These are phyloP conservation scores for Mycena galopus DNA, from an alignment of 768 basidiomycete genomes.

Conservation along the genomic window DNA sequence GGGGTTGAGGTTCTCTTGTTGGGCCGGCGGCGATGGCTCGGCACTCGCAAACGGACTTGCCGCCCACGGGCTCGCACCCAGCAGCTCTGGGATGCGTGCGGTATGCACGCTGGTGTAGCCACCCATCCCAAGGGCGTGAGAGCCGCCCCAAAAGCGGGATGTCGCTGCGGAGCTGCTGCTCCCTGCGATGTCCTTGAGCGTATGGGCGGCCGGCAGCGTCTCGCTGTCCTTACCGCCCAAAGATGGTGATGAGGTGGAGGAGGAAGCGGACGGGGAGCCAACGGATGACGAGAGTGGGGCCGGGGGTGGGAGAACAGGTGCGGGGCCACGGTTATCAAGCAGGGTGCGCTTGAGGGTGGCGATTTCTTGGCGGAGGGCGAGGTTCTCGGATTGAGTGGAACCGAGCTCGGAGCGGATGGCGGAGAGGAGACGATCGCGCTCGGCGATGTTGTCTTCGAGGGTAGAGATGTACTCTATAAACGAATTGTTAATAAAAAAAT, in stretches of 20 bases:
- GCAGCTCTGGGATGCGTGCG: slow-evolving; percentile 81
- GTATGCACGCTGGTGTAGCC: slow-evolving; percentile 90
- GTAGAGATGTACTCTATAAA: slow-evolving; percentile 90
- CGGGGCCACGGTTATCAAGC: slow-evolving; percentile 71
- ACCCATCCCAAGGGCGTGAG: slow-evolving; percentile 58
- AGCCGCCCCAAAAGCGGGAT: slow-evolving; percentile 87
- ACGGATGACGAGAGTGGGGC: slow-evolving; percentile 23
- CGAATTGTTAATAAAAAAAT: slow-evolving; percentile 27
- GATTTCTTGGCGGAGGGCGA: slow-evolving; percentile 85
- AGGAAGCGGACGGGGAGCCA: slow-evolving; percentile 30
- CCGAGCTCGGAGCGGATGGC: slow-evolving; percentile 89
- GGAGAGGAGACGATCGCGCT: slow-evolving; percentile 91
- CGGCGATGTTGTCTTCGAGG: slow-evolving; percentile 93
- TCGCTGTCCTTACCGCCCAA: neutral
- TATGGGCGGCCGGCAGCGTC: slow-evolving; percentile 70
- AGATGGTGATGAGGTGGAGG: slow-evolving; percentile 4
- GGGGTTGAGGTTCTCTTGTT: slow-evolving; percentile 86
- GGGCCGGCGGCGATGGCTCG: slow-evolving; percentile 16
- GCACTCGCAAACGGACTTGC: slow-evolving; percentile 29
- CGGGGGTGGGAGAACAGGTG: slow-evolving; percentile 34
- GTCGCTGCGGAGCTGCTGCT: slow-evolving; percentile 45
- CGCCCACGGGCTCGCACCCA: slow-evolving; percentile 41
- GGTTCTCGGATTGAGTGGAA: slow-evolving; percentile 83
- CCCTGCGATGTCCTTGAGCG: slow-evolving; percentile 73
- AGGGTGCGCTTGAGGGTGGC: slow-evolving; percentile 79